Percentiles rank a stretch among this genome's conserved stretches.
phyloP scores from a whole-genome alignment of 805 yeast species.

The Metschnikowia gelsemii region DNA sequence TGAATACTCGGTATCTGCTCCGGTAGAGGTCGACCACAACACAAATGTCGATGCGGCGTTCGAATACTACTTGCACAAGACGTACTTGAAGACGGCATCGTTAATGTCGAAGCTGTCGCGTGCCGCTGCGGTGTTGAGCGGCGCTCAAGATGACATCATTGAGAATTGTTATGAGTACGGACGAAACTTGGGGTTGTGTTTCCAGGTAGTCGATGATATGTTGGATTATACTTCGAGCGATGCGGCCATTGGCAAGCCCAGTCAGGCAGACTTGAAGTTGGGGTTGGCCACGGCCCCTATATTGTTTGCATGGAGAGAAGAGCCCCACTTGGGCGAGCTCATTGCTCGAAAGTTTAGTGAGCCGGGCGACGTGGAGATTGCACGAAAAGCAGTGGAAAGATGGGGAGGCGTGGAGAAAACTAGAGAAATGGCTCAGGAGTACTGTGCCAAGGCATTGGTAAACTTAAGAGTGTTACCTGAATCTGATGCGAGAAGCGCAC shows the following conservation, averaged over 20 bases:
- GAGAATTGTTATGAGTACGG: constrained; percentile 91
- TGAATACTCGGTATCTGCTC: constrained; percentile 51
- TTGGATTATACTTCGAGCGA: constrained; percentile 91
- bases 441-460: constrained; percentile 70
- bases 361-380: constrained; percentile 82
- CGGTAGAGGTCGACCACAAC: constrained; percentile 51
- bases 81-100: constrained; percentile 92
- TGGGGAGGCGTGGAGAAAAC: constrained; percentile 79
- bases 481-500: constrained; percentile 84
- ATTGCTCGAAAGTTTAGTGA: constrained; percentile 79
- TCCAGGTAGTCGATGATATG: constrained; percentile 95
- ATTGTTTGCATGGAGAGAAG: constrained; percentile 87
- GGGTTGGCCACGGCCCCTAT: constrained; percentile 98
- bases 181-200: constrained; percentile 88
- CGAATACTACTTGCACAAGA: constrained; percentile 92
- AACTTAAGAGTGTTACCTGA: constrained; percentile 78
- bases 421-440: constrained; percentile 69
- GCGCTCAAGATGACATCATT: constrained; percentile 70
- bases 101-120: constrained; percentile 91
- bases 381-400: constrained; percentile 68
- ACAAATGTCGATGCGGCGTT: constrained; percentile 83
- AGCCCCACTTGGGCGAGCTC: constrained; percentile 79
- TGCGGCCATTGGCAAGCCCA: constrained; percentile 85
- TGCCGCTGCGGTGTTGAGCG: constrained; percentile 89
- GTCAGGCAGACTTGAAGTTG: constrained; percentile 89